Evolutionary conservation across 2,329 filamentous ascomycete genomes (phyloP).

Genomic region (Fusarium musae): DNA sequence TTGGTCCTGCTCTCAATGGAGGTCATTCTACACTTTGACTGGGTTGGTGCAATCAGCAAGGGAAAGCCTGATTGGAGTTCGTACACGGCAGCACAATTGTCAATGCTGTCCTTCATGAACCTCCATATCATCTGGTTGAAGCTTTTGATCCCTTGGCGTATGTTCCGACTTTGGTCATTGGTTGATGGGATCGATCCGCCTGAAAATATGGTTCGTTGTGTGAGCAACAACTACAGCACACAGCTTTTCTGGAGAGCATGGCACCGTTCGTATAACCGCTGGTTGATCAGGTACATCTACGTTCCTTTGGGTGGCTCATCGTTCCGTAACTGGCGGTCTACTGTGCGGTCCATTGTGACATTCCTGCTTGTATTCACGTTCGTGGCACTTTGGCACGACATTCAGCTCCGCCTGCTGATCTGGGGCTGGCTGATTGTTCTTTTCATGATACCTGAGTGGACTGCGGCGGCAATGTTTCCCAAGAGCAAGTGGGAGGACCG

Average conservation of each 20-base stretch:
- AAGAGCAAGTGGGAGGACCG: slow-evolving; percentile 73
- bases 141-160: slow-evolving; percentile 94
- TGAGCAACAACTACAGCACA: slow-evolving; percentile 93
- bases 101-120: slow-evolving; percentile 93
- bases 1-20: slow-evolving; percentile 90
- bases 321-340: slow-evolving; percentile 57
- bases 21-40: slow-evolving; percentile 88
- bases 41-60: slow-evolving; percentile 92
- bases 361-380: slow-evolving; percentile 93
- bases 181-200: slow-evolving; percentile 92
- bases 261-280: slow-evolving; percentile 96
- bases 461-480: slow-evolving; percentile 79
- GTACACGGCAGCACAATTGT: slow-evolving; percentile 89
- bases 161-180: slow-evolving; percentile 96
- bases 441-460: slow-evolving; percentile 90
- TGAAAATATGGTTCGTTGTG: slow-evolving; percentile 98
- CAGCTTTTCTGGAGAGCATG: slow-evolving; percentile 94
- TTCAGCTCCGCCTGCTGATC: slow-evolving; percentile 86
- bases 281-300: slow-evolving; percentile 94
- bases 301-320: slow-evolving; percentile 83
- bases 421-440: slow-evolving; percentile 98
- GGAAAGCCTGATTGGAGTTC: slow-evolving; percentile 80
- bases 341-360: slow-evolving; percentile 73
- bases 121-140: slow-evolving; percentile 98
- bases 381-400: slow-evolving; percentile 97